Evolutionary conservation across 2,329 filamentous ascomycete species (phyloP), one percentile per base, ranked within the genome.

Genomic region (Fusarium clavum): DNA sequence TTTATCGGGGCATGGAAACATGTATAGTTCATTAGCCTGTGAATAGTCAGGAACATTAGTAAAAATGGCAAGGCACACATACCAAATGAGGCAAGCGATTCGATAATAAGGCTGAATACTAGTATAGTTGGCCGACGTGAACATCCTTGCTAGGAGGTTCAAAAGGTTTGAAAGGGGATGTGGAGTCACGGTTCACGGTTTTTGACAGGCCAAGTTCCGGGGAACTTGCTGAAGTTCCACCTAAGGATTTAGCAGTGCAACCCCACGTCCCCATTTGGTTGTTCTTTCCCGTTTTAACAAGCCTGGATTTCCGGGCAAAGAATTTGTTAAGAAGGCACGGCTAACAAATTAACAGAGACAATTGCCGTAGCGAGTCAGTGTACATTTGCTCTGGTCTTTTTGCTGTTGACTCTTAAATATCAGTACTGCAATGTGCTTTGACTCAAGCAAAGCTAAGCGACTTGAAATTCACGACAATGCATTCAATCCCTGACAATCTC

Each of bases 1-100:
- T 69, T 61, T 80, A 8, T 79, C 78, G 3, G 79, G 79, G 0
- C 78, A 81, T 49, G 76, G 75, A 5, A 81, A 81, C 54, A 80
- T 78, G 78, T 81, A 79, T 58, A 76, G 74, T 43, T 73, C 72
- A 30, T 51, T 80, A 16, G 73, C 64, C n/a, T 64, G 63, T 24
- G 72, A 75, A 47, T 75, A 59, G 34, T 38, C 34, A 38, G 34
- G 53, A 29, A 25, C 34, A 6, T 11, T 16, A 18, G 14, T 11
- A 16, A 24, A 44, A 38, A 38, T 38, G 34, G 34, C 34, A 38
- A 38, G 34, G 34, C 34, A 38, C 10, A n/a, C 18, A 38, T n/a
- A 38, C 34, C 34, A n/a, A 38, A 38, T n/a, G 34, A 38, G 34
- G 34, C 18, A 38, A 38, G 10, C 10, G 45, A 16, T 47, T 44